Conservation (phyloP, 257 asterid species). For the Dorcoceras hygrometricum region DNA sequence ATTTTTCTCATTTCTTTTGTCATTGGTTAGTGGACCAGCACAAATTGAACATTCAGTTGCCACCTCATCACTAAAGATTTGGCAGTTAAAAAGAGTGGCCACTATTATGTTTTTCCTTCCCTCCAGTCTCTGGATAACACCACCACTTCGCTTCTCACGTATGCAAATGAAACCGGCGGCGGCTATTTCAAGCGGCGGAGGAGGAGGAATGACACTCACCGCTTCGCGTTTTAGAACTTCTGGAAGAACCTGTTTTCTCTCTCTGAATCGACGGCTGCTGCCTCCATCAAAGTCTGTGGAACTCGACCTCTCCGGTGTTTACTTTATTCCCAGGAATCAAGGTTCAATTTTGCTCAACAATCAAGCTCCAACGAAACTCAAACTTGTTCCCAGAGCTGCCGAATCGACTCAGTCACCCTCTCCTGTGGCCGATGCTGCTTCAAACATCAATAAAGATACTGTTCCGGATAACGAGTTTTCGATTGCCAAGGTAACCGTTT, state of each 20-base stretch:
- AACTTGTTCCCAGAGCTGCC: constrained; percentile 52
- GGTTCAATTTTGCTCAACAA: constrained; percentile 18
- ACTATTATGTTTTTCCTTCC: constrained; percentile 18
- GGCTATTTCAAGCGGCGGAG: constrained; percentile 27
- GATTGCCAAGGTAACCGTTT: constrained; percentile 61
- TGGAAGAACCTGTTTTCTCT: constrained; percentile 26
- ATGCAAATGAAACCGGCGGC: constrained; percentile 26
- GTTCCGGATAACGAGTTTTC: constrained; percentile 75
- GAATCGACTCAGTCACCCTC: constrained; percentile 71
- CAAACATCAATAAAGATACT: constrained; percentile 38
- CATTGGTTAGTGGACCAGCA: background rate
- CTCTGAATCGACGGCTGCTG: constrained; percentile 28
- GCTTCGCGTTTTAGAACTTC: constrained; percentile 34
- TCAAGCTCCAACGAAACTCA: constrained; percentile 26
- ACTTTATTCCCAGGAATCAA: constrained; percentile 24
- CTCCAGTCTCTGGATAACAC: constrained; percentile 23
- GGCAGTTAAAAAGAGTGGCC: constrained; percentile 37
- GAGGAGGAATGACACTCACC: constrained; percentile 39
- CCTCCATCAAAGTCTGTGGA: constrained; percentile 19
- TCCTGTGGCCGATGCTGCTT: constrained; percentile 27
- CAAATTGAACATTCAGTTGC: background rate
- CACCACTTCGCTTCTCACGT: constrained; percentile 13
- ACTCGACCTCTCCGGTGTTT: constrained; percentile 12
- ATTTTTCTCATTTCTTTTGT: background rate
- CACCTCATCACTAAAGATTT: constrained; percentile 42